These are phyloP conservation scores for Teratosphaeriaceae sp. DNA, from an alignment of 2,329 filamentous ascomycete genomes.

Conservation along the genomic window DNA sequence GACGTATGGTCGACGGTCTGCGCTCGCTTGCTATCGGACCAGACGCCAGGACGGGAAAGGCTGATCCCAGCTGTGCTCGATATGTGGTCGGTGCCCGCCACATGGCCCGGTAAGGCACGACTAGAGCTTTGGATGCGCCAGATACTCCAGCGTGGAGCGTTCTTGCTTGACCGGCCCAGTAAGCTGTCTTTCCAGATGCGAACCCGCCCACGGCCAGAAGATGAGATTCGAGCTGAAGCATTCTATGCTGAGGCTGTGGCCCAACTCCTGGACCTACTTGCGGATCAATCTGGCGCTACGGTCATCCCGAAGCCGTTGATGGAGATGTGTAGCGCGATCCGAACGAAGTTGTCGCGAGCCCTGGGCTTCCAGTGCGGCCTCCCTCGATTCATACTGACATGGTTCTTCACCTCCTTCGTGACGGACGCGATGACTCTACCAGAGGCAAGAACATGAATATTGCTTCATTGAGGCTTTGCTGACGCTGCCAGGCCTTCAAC, in stretches of 20 bases:
- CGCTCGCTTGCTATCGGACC: constrained; percentile 72
- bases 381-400: constrained; percentile 78
- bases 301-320: constrained; percentile 82
- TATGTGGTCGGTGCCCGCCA: constrained; percentile 76
- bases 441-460: constrained; percentile 51
- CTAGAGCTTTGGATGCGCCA: constrained; percentile 95
- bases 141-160: constrained; percentile 85
- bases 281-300: constrained; percentile 68
- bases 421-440: constrained; percentile 80
- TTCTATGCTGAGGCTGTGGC: constrained; percentile 81
- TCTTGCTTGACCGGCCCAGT: constrained; percentile 78
- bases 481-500: constrained; percentile 45
- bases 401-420: constrained; percentile 86
- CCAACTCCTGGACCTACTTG: constrained; percentile 76
- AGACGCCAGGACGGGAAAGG: constrained; percentile 68
- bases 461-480: constrained; percentile 18
- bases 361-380: constrained; percentile 64
- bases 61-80: constrained; percentile 80
- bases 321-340: constrained; percentile 76
- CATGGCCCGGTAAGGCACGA: constrained; percentile 83
- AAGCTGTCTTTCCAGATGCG: constrained; percentile 63
- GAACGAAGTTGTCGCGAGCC: constrained; percentile 58
- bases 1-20: constrained; percentile 86
- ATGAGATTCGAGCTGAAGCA: constrained; percentile 74
- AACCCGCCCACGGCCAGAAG: constrained; percentile 65